Evolutionary conservation across 163 green algal species (phyloP), one percentile per base, ranked within the genome.

Genomic region (Prototheca stagnorum): DNA sequence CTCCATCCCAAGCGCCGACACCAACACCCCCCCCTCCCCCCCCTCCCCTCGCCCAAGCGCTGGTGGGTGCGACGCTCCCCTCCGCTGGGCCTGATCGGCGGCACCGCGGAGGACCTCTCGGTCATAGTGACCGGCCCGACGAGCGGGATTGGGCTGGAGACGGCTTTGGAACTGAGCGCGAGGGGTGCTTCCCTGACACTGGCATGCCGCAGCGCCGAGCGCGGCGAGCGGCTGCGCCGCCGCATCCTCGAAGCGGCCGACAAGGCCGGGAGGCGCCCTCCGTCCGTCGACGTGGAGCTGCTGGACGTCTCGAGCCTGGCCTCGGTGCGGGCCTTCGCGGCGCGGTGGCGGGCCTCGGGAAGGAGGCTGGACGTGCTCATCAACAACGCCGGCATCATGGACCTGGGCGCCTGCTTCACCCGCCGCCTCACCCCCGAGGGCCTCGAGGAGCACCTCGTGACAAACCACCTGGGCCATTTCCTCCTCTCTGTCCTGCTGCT

Each of bases 331-430:
- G 29, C 17, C 2, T 85, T 85, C 64, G 69, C 57, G 0, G 25
- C 42, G 7, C 36, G 31, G 6, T 86, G 69, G 68, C 16, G 51
- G 9, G 19, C 45, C 19, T 41, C 27, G 1, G 31, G 56, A 31
- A 27, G 35, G 25, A 64, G 72, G 7, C 49, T 86, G 41, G 64
- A 85, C 40, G 39, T 68, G 21, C 71, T 85, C 2, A 47, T 85
- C 51, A 83, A 86, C 65, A 85, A 85, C 41, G 75, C 75, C 9
- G 75, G 74, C 31, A 50, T 81, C 3, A 73, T 78, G 42, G 52
- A 35, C 36, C 59, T 78, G 43, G 49, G 37, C 20, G 59, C n/a
- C n/a, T n/a, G n/a, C n/a, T n/a, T n/a, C n/a, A n/a, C n/a, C n/a
- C n/a, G n/a, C n/a, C n/a, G n/a, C n/a, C n/a, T 50, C 31, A 74